These are phyloP conservation scores for Lepidium aucheri DNA, from an alignment of 345 rosid genomes.

Conservation along the genomic window DNA sequence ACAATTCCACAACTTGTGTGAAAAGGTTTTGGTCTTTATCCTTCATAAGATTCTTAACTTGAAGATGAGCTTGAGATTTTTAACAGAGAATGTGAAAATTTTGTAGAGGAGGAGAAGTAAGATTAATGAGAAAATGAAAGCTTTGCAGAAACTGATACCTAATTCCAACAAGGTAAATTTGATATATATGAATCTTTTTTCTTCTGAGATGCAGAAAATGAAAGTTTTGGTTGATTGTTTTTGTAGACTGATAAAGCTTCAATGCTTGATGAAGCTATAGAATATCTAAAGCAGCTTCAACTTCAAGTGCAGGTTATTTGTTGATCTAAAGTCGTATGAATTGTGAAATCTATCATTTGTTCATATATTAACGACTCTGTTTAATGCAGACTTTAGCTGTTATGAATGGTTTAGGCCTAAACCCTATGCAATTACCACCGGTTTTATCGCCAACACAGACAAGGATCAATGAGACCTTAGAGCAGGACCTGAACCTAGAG, in stretches of 20 bases:
- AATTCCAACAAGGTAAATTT: conserved; percentile 61
- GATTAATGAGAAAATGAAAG: conserved; percentile 83
- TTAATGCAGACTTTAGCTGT: conserved; percentile 17
- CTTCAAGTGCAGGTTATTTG: conserved; percentile 63
- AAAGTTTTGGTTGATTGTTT: not conserved
- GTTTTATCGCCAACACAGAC: conserved; percentile 6
- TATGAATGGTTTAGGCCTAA: conserved; percentile 23
- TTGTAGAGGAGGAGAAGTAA: conserved; percentile 66
- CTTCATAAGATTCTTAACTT: not conserved
- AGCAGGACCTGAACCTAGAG: conserved; percentile 11
- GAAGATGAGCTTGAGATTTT: not conserved
- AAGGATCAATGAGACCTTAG: not conserved
- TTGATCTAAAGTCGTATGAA: not conserved
- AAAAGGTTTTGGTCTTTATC: conserved; percentile 41
- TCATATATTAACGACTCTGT: not conserved
- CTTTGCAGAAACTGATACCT: conserved; percentile 66
- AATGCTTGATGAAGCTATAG: conserved; percentile 83
- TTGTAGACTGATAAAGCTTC: conserved; percentile 80
- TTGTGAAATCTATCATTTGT: not conserved
- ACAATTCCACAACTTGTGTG: conserved; percentile 69
- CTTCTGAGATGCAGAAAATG: not conserved
- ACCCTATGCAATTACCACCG: conserved; percentile 26
- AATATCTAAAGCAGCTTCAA: conserved; percentile 78
- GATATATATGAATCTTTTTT: not conserved
- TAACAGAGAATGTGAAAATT: not conserved